phyloP scores from a whole-genome alignment of 2,329 filamentous ascomycete genomes.

The Ceratocystis harringtonii region DNA sequence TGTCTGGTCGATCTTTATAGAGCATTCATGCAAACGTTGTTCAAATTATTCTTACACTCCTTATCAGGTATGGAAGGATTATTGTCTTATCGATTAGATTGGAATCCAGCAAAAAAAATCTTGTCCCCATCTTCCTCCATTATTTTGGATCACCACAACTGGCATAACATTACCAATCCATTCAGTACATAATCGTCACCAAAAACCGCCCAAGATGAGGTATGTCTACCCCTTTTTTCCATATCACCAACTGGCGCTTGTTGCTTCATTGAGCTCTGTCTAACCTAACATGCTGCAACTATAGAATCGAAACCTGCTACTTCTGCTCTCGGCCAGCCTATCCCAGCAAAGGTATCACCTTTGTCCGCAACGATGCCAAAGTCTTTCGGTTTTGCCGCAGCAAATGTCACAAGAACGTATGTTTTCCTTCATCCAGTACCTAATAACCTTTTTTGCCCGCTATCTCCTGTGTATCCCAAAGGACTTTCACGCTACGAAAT shows the following conservation, averaged over 20 bases:
- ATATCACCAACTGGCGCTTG: background rate
- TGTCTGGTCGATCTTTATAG: too few species aligned
- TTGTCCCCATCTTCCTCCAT: slow-evolving; percentile 14
- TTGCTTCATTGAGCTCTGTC: background rate
- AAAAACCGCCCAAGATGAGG: slow-evolving; percentile 18
- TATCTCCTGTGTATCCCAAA: background rate
- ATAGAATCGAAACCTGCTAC: slow-evolving; percentile 32
- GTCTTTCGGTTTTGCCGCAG: slow-evolving; percentile 43
- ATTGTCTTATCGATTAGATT: slow-evolving; percentile 15
- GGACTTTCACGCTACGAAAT: background rate
- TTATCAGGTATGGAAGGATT: background rate
- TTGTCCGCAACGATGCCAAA: slow-evolving; percentile 35
- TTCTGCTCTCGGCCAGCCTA: slow-evolving; percentile 36
- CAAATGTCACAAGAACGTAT: slow-evolving; percentile 46
- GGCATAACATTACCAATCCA: slow-evolving; percentile 2
- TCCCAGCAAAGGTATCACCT: slow-evolving; percentile 41
- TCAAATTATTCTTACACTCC: background rate
- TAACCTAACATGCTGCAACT: slow-evolving; percentile 2
- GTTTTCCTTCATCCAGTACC: slow-evolving; percentile 17
- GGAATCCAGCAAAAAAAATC: slow-evolving; percentile 15
- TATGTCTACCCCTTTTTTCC: slow-evolving; percentile 6
- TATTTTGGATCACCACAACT: slow-evolving; percentile 5
- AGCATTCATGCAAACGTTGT: too few species aligned
- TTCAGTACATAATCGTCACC: slow-evolving; percentile 4
- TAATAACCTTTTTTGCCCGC: background rate